Evolutionary conservation across 2,329 filamentous ascomycete genomes (phyloP).

Genomic region (Pyrenochaeta sp.): DNA sequence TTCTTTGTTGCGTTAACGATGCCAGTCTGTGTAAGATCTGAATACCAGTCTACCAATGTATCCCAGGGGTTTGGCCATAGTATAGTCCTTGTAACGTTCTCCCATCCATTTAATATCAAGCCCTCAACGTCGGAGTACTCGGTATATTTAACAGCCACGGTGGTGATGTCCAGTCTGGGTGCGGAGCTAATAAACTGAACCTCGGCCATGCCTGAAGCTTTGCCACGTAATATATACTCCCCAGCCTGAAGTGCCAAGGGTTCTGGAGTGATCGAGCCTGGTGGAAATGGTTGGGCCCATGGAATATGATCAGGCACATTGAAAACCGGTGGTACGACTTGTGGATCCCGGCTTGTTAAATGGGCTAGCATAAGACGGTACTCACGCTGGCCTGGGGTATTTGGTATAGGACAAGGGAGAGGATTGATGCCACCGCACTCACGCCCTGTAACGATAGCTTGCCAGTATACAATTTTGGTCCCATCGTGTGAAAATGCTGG

Average conservation of each 20-base stretch:
- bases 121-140: constrained; percentile 50
- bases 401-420: constrained; percentile 53
- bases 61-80: constrained; percentile 12
- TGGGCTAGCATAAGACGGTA: constrained; percentile 56
- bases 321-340: constrained; percentile 23
- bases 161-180: constrained; percentile 16
- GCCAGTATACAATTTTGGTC: constrained; percentile 55
- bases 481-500: constrained; percentile 54
- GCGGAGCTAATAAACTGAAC: background rate
- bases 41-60: constrained; percentile 50
- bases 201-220: constrained; percentile 13
- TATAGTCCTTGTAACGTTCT: constrained; percentile 42
- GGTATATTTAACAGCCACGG: constrained; percentile 46
- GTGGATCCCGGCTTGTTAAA: constrained; percentile 45
- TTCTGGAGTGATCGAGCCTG: constrained; percentile 12
- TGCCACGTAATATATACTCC: constrained; percentile 19
- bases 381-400: constrained; percentile 48
- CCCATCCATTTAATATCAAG: constrained; percentile 45
- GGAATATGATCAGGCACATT: constrained; percentile 41
- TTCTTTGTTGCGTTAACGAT: constrained; percentile 45
- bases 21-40: constrained; percentile 49
- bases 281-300: constrained; percentile 47
- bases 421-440: constrained; percentile 57
- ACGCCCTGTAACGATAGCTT: constrained; percentile 50
- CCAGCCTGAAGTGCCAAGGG: constrained; percentile 3